Conservation (phyloP, 371 early-diverging fungal species). For the Coemansia sp. region DNA sequence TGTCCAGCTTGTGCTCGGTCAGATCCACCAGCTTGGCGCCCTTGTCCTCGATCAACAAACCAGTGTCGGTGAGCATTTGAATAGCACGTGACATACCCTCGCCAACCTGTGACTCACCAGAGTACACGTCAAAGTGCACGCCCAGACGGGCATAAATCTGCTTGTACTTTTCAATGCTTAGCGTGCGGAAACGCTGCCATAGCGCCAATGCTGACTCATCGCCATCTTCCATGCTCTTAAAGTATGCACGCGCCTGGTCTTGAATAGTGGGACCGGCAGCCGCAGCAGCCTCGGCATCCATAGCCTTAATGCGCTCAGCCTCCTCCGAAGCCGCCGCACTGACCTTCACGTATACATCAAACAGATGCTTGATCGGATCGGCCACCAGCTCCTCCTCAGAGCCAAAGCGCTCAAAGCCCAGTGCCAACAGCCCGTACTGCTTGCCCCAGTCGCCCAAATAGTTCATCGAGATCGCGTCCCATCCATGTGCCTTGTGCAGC, state of each 20-base stretch:
- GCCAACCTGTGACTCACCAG: constrained; percentile 97
- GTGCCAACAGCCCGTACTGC: constrained; percentile 97
- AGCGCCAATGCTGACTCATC: constrained; percentile 80
- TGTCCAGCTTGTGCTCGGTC: constrained; percentile 79
- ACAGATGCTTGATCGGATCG: constrained; percentile 95
- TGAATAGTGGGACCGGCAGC: constrained; percentile 60
- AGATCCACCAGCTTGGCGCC: constrained; percentile 90
- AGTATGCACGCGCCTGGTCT: constrained; percentile 94
- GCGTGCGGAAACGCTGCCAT: constrained; percentile 93
- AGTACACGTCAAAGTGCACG: constrained; percentile 96
- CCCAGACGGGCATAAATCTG: constrained; percentile 92
- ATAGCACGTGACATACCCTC: constrained; percentile 79
- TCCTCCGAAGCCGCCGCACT: constrained; percentile 80
- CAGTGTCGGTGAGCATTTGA: constrained; percentile 66
- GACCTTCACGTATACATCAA: constrained; percentile 93
- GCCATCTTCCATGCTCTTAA: constrained; percentile 97
- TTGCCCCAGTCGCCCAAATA: constrained; percentile 99
- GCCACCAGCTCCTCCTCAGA: constrained; percentile 70
- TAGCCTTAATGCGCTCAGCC: background rate
- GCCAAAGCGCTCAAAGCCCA: constrained; percentile 90
- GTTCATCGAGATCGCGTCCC: constrained; percentile 88
- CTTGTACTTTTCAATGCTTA: constrained; percentile 95
- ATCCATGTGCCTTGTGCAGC: constrained; percentile 85
- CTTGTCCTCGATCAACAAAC: constrained; percentile 73
- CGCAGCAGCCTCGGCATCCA: background rate